Evolutionary conservation across 192 early-diverging fungal species (phyloP), one percentile per base, ranked within the genome.

Genomic region (Entophlyctis helioformis): DNA sequence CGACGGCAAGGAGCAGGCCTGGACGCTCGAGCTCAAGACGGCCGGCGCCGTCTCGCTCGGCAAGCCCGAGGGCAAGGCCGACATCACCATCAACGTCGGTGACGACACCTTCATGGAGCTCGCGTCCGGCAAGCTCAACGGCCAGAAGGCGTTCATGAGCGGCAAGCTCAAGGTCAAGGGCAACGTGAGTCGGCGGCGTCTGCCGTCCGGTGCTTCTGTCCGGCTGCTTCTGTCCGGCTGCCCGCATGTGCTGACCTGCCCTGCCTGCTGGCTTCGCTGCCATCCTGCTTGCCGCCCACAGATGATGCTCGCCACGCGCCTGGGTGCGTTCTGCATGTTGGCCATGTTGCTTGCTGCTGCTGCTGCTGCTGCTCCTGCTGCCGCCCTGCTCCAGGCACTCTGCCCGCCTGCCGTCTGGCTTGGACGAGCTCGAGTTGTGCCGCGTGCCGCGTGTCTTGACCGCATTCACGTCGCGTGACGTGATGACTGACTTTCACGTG

Each of bases 141-240:
- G 48, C 12, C 64, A 67, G 44, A 62, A 62, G 57, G 64, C 64
- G 11, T 67, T 67, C 49, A 67, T 67, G 64, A 39, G 41, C 27
- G 64, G 64, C 18, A 67, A 67, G 57, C 50, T 67, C 29, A 67
- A 68, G 55, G 53, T 64, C 27, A 60, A 63, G 56, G 64, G 64
- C 24, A 67, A 67, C 48, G 44, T 66, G 32, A 11, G 53, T 42
- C 20, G 7, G 39, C n/a, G n/a, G n/a, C n/a, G n/a, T n/a, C n/a
- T n/a, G n/a, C n/a, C n/a, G n/a, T n/a, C n/a, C n/a, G n/a, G n/a
- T n/a, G n/a, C n/a, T n/a, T n/a, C n/a, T n/a, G n/a, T n/a, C n/a
- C n/a, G n/a, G n/a, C n/a, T 13, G 18, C 20, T 8, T 40, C 19
- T 7, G 7, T 40, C 18, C 10, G 18, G 7, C 20, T 40, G 13